Percentiles rank a stretch among this genome's conserved stretches.
These are phyloP conservation scores for Haplosporangium sp. DNA, from an alignment of 371 early-diverging fungal genomes.

Conservation along the genomic window DNA sequence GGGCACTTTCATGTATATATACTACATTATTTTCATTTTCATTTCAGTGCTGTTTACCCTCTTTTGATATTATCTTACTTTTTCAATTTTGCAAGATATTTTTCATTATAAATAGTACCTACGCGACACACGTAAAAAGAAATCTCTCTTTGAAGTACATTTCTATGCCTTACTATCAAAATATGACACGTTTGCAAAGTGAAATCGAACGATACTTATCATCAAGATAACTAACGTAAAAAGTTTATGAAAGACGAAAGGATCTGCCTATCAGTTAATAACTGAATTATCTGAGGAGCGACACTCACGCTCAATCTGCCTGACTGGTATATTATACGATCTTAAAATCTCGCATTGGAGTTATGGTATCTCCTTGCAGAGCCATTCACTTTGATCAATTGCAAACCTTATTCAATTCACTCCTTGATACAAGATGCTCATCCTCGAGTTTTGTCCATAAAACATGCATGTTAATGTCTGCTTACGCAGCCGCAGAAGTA, in stretches of 20 bases:
- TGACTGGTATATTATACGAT: no score
- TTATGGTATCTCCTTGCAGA: no score
- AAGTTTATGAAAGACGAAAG: no score
- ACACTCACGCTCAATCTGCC: no score
- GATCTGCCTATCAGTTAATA: background rate
- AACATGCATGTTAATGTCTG: background rate
- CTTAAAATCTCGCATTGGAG: no score
- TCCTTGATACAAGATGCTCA: background rate
- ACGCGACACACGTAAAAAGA: background rate
- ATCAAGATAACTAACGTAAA: no score
- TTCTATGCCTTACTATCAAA: background rate
- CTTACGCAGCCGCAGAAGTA: slow-evolving; percentile 1
- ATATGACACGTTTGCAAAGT: background rate
- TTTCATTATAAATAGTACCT: background rate
- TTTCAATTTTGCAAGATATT: background rate
- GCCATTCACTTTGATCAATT: background rate
- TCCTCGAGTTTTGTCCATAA: background rate
- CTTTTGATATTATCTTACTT: background rate
- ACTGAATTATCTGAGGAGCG: no score
- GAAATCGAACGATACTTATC: background rate
- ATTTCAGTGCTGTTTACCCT: background rate
- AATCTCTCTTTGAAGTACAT: no score
- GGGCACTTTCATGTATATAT: no score
- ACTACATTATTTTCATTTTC: no score
- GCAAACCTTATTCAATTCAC: background rate